Percentiles rank a stretch among this genome's conserved stretches.
Evolutionary conservation across 306 rosid species (phyloP).

Genomic region (Potentilla sterilis): DNA sequence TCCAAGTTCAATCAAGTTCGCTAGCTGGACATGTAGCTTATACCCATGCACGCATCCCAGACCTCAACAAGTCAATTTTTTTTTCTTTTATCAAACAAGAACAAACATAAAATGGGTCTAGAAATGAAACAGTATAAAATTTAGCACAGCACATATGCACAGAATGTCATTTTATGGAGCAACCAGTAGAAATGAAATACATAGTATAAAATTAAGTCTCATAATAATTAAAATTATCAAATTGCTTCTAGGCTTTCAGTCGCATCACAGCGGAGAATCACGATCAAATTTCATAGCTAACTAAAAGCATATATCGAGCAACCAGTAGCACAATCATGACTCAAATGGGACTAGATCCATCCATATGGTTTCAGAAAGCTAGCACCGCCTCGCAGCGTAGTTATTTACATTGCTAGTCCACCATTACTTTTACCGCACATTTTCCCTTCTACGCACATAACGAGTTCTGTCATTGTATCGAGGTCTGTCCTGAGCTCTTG

Average conservation of each 20-base stretch:
- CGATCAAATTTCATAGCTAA: neutral
- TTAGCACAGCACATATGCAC: no score
- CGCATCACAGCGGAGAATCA: neutral
- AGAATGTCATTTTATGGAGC: no score
- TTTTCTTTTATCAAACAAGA: no score
- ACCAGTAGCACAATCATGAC: neutral
- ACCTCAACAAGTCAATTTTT: no score
- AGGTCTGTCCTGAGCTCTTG: conserved; percentile 82
- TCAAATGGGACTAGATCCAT: neutral
- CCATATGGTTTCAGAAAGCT: neutral
- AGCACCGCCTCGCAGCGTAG: neutral
- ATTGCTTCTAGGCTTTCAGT: neutral
- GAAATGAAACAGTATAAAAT: no score
- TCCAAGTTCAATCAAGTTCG: no score
- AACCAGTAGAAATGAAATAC: neutral
- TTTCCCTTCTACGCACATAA: conserved; percentile 70
- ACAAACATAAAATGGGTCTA: neutral
- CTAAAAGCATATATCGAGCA: neutral
- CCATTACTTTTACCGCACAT: conserved; percentile 42
- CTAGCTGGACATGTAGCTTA: no score
- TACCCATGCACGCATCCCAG: no score
- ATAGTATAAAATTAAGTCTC: neutral
- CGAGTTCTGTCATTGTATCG: conserved; percentile 88
- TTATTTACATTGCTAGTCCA: conserved; percentile 29
- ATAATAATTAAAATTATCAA: neutral